A percentile compares a stretch with the other conserved stretches of the same genome.
Conservation (phyloP, 1,284 basidiomycete species). For the Cryptococcus sp. region DNA sequence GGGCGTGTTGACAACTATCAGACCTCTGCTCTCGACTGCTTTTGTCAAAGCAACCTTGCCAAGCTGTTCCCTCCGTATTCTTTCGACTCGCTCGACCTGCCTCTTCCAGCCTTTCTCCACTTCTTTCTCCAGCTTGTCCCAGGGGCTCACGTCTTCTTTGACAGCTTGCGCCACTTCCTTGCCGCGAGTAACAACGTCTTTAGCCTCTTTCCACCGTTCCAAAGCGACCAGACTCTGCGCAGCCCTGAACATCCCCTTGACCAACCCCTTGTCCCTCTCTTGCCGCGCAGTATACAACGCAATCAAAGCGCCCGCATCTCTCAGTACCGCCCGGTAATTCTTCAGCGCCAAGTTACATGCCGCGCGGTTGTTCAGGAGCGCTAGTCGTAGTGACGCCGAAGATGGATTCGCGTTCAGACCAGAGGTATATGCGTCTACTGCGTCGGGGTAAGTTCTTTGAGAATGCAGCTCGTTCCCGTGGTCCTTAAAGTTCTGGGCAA, state of each 20-base stretch:
- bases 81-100: conserved; percentile 37
- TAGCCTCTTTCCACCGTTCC: conserved; percentile 71
- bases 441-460: conserved; percentile 82
- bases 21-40: conserved; percentile 40
- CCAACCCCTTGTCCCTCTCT: conserved; percentile 53
- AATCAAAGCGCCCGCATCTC: conserved; percentile 77
- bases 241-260: conserved; percentile 84
- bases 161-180: conserved; percentile 26
- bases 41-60: conserved; percentile 33
- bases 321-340: conserved; percentile 81
- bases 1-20: conserved; percentile 43
- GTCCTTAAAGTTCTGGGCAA: conserved; percentile 88
- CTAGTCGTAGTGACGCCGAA: conserved; percentile 64
- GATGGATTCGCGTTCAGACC: conserved; percentile 80
- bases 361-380: conserved; percentile 82
- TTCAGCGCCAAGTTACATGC: conserved; percentile 89
- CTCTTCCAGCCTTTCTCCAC: conserved; percentile 32
- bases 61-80: conserved; percentile 36
- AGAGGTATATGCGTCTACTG: conserved; percentile 84
- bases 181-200: conserved; percentile 70
- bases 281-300: conserved; percentile 56
- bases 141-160: conserved; percentile 27
- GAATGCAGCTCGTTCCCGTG: conserved; percentile 95
- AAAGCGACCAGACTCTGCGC: conserved; percentile 71
- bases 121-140: conserved; percentile 27